phyloP scores from a whole-genome alignment of 805 yeast genomes.

The Diddensiella caesifluorescens region DNA sequence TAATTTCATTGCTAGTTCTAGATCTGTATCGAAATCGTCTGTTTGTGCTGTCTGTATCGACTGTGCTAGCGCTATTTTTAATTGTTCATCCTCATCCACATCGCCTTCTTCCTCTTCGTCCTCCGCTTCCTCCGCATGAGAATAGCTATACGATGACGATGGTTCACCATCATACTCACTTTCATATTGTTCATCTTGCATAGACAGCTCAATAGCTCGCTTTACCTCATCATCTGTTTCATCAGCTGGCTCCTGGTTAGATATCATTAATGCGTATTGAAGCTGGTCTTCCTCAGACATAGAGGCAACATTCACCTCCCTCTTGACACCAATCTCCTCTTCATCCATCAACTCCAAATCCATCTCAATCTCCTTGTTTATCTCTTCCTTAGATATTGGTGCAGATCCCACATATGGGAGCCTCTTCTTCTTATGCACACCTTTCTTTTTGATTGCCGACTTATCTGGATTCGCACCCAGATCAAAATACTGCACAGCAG shows the following conservation, averaged over 20 bases:
- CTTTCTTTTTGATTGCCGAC: constrained; percentile 19
- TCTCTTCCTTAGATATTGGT: constrained; percentile 11
- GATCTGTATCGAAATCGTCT: constrained; percentile 3
- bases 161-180: constrained; percentile 4
- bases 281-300: constrained; percentile 31
- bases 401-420: constrained; percentile 8
- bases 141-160: not conserved
- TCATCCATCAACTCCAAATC: constrained; percentile 23
- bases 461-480: constrained; percentile 24
- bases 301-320: constrained; percentile 15
- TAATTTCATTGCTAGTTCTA: constrained; percentile 11
- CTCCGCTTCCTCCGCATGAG: not conserved
- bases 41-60: constrained; percentile 10
- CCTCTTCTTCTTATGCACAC: constrained; percentile 20
- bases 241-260: constrained; percentile 21
- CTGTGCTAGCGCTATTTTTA: constrained; percentile 16
- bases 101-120: constrained; percentile 3
- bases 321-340: constrained; percentile 22
- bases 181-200: constrained; percentile 5
- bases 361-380: constrained; percentile 23
- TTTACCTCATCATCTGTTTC: constrained; percentile 22
- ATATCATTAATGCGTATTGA: constrained; percentile 30
- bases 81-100: constrained; percentile 11
- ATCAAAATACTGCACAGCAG: constrained; percentile 29
- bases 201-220: constrained; percentile 25